phyloP scores from a whole-genome alignment of 768 basidiomycete genomes.

The Pleurotus platypus region DNA sequence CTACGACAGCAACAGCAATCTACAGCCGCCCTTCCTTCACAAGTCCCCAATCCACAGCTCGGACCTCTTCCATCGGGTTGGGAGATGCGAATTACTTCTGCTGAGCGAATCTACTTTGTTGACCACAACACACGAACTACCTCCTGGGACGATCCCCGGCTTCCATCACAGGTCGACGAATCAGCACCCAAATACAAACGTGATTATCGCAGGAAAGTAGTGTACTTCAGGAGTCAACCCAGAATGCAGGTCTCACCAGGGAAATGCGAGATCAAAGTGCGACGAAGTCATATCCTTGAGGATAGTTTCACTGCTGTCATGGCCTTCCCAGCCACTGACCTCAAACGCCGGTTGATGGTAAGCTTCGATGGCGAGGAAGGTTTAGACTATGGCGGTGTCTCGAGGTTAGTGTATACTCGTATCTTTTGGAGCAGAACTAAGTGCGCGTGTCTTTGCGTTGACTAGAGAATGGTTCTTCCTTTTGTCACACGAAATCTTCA shows the following conservation, averaged over 20 bases:
- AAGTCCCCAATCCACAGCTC: conserved; percentile 54
- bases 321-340: conserved; percentile 67
- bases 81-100: conserved; percentile 92
- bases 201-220: conserved; percentile 87
- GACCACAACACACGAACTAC: conserved; percentile 90
- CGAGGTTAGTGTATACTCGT: conserved; percentile 41
- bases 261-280: conserved; percentile 84
- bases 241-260: conserved; percentile 74
- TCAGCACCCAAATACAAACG: conserved; percentile 95
- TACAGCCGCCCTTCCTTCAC: conserved; percentile 43
- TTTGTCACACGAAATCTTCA: conserved; percentile 79
- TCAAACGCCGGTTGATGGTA: conserved; percentile 70
- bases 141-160: conserved; percentile 89
- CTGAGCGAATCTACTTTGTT: conserved; percentile 85
- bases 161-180: conserved; percentile 79
- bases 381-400: conserved; percentile 75
- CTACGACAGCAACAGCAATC: conserved; percentile 20
- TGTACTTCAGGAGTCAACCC: conserved; percentile 90
- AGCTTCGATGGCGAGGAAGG: conserved; percentile 81
- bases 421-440: not conserved
- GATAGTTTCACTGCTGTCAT: conserved; percentile 86
- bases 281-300: conserved; percentile 78
- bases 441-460: conserved; percentile 9
- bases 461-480: conserved; percentile 86
- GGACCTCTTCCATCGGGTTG: conserved; percentile 88